phyloP scores from a whole-genome alignment of 2,329 filamentous ascomycete species.

The Pseudocercospora ulei region DNA sequence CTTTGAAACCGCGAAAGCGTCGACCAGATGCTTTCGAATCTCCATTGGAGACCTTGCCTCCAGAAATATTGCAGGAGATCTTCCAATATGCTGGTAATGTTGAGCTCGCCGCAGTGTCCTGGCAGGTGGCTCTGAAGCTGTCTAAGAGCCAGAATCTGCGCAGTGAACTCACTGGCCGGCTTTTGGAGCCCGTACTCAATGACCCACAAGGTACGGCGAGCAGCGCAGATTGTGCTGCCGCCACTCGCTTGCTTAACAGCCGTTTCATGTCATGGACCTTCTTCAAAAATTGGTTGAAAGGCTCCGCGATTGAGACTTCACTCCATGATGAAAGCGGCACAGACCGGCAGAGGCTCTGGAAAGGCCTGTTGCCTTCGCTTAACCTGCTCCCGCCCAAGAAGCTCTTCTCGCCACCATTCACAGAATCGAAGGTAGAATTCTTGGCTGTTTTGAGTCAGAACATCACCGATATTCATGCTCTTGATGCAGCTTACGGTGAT shows the following conservation, averaged over 20 bases:
- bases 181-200: conserved; percentile 22
- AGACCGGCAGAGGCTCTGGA: conserved; percentile 18
- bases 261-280: conserved; percentile 33
- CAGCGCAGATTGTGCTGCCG: conserved; percentile 19
- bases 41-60: conserved; percentile 32
- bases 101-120: conserved; percentile 30
- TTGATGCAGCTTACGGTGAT: conserved; percentile 25
- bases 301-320: not conserved
- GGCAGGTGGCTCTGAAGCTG: conserved; percentile 27
- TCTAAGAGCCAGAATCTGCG: conserved; percentile 29
- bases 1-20: conserved; percentile 17
- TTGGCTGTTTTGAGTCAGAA: conserved; percentile 14
- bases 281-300: conserved; percentile 27
- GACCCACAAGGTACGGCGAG: conserved; percentile 4
- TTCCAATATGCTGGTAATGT: conserved; percentile 31
- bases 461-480: conserved; percentile 11
- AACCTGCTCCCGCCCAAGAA: conserved; percentile 24
- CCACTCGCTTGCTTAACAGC: conserved; percentile 29
- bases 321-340: conserved; percentile 1
- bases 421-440: conserved; percentile 13
- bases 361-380: conserved; percentile 17
- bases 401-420: conserved; percentile 18
- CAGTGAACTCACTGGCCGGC: conserved; percentile 23
- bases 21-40: conserved; percentile 14
- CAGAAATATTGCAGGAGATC: conserved; percentile 33